Conservation (phyloP, 441 rosid species). For the Adansonia madagascariensis region DNA sequence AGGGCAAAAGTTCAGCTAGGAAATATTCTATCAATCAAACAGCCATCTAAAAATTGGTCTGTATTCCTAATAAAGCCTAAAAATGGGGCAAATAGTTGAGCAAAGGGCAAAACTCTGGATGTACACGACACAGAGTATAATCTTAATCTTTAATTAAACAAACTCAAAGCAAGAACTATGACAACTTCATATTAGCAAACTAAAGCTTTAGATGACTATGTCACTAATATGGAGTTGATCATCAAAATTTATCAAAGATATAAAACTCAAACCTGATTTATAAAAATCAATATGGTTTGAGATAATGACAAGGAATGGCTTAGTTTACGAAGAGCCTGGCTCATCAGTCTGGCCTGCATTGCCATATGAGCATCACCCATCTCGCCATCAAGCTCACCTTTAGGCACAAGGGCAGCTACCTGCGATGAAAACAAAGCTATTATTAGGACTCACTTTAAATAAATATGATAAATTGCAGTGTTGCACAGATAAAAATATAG, state of each 20-base stretch:
- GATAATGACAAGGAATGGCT: conserved; percentile 81
- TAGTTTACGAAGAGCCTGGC: conserved; percentile 94
- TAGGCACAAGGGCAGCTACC: conserved; percentile 99
- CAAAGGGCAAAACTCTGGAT: background rate
- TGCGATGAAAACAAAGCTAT: conserved; percentile 32
- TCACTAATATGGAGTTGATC: background rate
- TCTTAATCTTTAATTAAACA: background rate
- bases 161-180: background rate
- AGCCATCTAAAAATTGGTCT: background rate
- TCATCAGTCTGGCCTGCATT: conserved; percentile 98
- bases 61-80: background rate
- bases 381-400: conserved; percentile 97
- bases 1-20: background rate
- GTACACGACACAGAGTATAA: background rate
- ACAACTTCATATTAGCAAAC: background rate
- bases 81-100: background rate
- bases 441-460: background rate
- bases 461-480: background rate
- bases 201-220: background rate
- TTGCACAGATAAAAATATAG: background rate
- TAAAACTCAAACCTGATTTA: conserved; percentile 72
- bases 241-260: conserved; percentile 17
- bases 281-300: conserved; percentile 76
- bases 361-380: conserved; percentile 99
- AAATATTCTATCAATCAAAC: conserved; percentile 18